These are phyloP conservation scores for Carpinus viminea DNA, from an alignment of 306 rosid species.

Conservation along the genomic window DNA sequence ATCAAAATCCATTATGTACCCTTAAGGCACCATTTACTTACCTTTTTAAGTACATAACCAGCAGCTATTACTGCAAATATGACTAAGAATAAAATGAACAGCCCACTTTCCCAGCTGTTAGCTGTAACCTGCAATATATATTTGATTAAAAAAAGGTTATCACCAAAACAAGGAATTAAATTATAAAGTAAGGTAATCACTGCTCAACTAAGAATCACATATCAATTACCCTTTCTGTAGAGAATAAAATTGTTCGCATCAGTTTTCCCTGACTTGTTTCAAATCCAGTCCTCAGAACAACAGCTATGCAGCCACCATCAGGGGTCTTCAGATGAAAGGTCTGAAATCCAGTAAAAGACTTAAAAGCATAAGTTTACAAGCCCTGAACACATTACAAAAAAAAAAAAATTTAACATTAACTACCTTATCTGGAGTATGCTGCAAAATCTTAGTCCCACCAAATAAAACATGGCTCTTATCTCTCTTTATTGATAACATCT, in stretches of 20 bases:
- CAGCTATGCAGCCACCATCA: conserved; percentile 97
- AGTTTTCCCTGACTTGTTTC: conserved; percentile 99
- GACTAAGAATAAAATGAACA: conserved; percentile 89
- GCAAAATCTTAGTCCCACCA: conserved; percentile 98
- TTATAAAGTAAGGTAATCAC: background rate
- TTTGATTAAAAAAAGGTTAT: conserved; percentile 2
- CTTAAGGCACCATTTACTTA: conserved; percentile 34
- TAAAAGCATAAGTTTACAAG: conserved; percentile 22
- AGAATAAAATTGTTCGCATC: conserved; percentile 97
- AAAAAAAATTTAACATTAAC: conserved; percentile 1
- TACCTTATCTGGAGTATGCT: conserved; percentile 97
- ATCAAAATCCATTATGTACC: conserved; percentile 21
- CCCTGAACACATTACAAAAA: conserved; percentile 19
- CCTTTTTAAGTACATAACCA: conserved; percentile 93
- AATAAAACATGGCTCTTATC: conserved; percentile 89
- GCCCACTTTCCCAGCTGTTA: conserved; percentile 99
- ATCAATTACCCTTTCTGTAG: conserved; percentile 89
- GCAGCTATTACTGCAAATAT: conserved; percentile 96
- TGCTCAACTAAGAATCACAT: conserved; percentile 20
- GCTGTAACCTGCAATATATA: conserved; percentile 76
- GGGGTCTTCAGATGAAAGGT: conserved; percentile 84
- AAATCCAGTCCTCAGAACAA: conserved; percentile 94
- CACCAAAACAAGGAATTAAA: conserved; percentile 9
- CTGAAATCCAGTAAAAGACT: conserved; percentile 52
- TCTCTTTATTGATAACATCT: conserved; percentile 75